phyloP scores from a whole-genome alignment of 352 stramenopile genomes.

The Albugo candida region DNA sequence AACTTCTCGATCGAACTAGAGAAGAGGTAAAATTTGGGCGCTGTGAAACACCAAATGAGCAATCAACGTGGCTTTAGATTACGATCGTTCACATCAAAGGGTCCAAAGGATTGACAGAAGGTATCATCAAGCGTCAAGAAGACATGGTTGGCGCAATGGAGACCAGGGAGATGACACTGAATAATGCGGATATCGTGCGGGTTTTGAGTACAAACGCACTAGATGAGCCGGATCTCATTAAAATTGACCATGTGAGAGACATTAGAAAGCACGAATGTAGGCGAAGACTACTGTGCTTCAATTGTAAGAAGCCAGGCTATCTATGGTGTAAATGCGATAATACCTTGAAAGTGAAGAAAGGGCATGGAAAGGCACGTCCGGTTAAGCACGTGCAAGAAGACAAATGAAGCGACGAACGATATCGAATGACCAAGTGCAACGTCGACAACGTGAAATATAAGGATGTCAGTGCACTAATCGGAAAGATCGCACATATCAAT shows the following conservation, averaged over 20 bases:
- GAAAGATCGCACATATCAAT: constrained; percentile 1
- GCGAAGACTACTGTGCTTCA: neutral
- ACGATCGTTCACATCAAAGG: constrained; percentile 2
- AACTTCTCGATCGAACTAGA: constrained; percentile 1
- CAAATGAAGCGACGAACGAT: neutral
- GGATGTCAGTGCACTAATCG: constrained; percentile 1
- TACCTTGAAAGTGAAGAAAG: neutral
- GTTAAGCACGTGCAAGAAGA: neutral
- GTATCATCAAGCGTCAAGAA: neutral
- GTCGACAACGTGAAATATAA: too few relatives aligned
- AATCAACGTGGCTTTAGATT: constrained; percentile 4
- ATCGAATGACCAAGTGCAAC: neutral
- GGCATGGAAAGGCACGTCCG: neutral
- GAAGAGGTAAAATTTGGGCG: constrained; percentile 4
- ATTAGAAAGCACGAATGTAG: neutral
- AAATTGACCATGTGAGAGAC: neutral
- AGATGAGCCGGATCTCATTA: neutral
- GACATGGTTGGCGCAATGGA: neutral
- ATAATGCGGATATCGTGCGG: neutral
- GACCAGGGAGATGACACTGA: neutral
- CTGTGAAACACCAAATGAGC: constrained; percentile 1
- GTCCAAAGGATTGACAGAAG: neutral
- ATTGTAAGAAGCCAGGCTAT: neutral
- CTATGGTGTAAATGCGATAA: neutral
- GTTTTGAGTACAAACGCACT: neutral